Evolutionary conservation across 1,284 basidiomycete genomes (phyloP).

Genomic region (Blastosporella zonata): DNA sequence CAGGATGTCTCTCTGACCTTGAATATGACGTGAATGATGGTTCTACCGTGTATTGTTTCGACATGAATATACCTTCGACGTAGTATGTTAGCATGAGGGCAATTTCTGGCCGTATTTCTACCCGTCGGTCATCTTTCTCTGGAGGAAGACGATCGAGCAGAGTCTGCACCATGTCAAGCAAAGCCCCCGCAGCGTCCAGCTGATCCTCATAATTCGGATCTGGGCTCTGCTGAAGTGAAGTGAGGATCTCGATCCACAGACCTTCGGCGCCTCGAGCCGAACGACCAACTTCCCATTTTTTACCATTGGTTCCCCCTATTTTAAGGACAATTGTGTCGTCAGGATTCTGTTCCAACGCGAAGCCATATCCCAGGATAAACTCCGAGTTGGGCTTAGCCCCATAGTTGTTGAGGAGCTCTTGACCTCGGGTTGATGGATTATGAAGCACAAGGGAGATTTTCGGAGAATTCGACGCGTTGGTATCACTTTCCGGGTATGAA

Average conservation of each 20-base stretch:
- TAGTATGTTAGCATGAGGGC: constrained; percentile 56
- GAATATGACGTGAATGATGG: not conserved
- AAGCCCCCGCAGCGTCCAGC: constrained; percentile 60
- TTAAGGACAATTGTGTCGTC: constrained; percentile 84
- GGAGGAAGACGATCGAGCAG: constrained; percentile 52
- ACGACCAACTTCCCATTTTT: constrained; percentile 64
- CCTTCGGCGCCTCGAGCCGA: constrained; percentile 51
- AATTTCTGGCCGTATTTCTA: constrained; percentile 47
- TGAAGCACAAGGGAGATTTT: constrained; percentile 49
- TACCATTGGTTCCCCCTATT: constrained; percentile 50
- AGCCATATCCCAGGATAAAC: constrained; percentile 86
- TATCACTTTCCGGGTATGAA: constrained; percentile 32
- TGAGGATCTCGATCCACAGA: constrained; percentile 58
- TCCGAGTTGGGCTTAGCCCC: constrained; percentile 85
- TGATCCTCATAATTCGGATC: constrained; percentile 51
- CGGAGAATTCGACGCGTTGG: constrained; percentile 17
- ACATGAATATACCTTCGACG: constrained; percentile 44
- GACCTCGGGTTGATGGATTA: constrained; percentile 33
- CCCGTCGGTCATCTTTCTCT: constrained; percentile 16
- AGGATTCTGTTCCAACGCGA: constrained; percentile 71
- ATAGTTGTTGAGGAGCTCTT: constrained; percentile 88
- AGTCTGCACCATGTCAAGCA: constrained; percentile 62
- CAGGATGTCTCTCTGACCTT: constrained; percentile 36
- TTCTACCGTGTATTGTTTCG: not conserved
- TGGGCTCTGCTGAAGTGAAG: constrained; percentile 34